Base-by-base conservation (phyloP, 148 eudicot genomes). In the Heliamphora exappendiculata region DNA sequence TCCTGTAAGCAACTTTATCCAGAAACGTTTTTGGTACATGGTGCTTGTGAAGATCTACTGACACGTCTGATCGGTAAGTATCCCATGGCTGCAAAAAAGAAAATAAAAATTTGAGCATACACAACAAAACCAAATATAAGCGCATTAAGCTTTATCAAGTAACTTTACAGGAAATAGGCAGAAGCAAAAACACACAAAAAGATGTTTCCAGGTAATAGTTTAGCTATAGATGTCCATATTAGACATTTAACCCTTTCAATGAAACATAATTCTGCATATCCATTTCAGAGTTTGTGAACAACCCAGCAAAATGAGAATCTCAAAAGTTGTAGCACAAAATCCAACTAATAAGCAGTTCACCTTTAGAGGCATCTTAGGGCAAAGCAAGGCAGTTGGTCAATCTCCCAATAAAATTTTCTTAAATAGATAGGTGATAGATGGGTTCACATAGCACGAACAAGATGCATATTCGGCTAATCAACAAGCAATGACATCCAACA, bases 11-110 rank as follows among this genome's bases (percentile, higher is more conserved):
- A 78, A 93, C 53, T 82, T 87, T 93, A 81, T 93, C 98, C 51
- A 83, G n/a, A 60, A 93, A 85, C 29, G 83, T 90, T 86, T 85
- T 93, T 14, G 98, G 98, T 34, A 78, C 90, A 76, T 91, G 98
- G 82, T 93, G 97, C 84, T 90, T 93, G 33, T 79, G 53, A 10
- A 93, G 86, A 84, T 93, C 95, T 57, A 93, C 89, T 5, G 91
- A 86, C 82, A 89, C 14, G 78, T 93, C 87, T 22, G 97, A 80
- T 60, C 66, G 79, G 71, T 93, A 90, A 16, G 93, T 82, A 26
- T 93, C 95, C 95, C 97, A 90, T 64, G 97, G 97, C 97, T 93
- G 80, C 83, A 84, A 53, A 77, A 65, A 65, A 63, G 6, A 68
- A 39, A n/a, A 31, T 10, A 33, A 37, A 63, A 50, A 20, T 13